These are phyloP conservation scores for Tricholoma terreum DNA, from an alignment of 768 basidiomycete genomes.

Conservation along the genomic window DNA sequence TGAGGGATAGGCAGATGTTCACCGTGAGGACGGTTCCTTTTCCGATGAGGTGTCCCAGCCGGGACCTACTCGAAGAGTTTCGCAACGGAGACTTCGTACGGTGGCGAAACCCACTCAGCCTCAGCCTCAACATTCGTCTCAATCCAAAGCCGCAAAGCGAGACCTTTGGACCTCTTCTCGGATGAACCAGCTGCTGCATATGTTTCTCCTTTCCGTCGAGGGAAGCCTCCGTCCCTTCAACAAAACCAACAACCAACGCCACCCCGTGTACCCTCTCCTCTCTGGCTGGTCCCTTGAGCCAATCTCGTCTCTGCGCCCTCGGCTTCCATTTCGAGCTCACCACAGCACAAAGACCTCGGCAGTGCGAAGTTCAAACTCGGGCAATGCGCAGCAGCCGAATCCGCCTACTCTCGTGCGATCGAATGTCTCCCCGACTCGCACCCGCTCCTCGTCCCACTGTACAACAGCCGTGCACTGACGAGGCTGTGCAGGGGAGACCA, in stretches of 20 bases:
- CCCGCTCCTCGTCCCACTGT: constrained; percentile 65
- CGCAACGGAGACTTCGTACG: background rate
- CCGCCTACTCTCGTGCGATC: constrained; percentile 70
- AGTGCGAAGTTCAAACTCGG: constrained; percentile 90
- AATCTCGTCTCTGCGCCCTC: constrained; percentile 26
- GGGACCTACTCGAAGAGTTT: background rate
- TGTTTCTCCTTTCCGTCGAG: constrained; percentile 29
- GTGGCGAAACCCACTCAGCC: constrained; percentile 2
- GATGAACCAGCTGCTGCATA: constrained; percentile 23
- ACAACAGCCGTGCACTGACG: constrained; percentile 82
- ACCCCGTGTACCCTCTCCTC: constrained; percentile 25
- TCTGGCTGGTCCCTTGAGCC: constrained; percentile 23
- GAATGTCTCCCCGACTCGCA: constrained; percentile 63
- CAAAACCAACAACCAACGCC: constrained; percentile 24
- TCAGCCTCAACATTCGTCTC: constrained; percentile 1
- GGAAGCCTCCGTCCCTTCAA: constrained; percentile 12
- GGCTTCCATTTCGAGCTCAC: constrained; percentile 39
- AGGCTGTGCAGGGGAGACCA: constrained; percentile 79
- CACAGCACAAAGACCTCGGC: constrained; percentile 61
- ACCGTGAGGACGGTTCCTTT: constrained; percentile 31
- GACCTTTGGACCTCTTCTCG: constrained; percentile 32
- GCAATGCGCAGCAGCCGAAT: constrained; percentile 76
- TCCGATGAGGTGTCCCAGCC: constrained; percentile 9
- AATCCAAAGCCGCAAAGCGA: constrained; percentile 5
- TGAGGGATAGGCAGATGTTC: constrained; percentile 33